Conservation (phyloP, 345 rosid species). For the Viola odorata region DNA sequence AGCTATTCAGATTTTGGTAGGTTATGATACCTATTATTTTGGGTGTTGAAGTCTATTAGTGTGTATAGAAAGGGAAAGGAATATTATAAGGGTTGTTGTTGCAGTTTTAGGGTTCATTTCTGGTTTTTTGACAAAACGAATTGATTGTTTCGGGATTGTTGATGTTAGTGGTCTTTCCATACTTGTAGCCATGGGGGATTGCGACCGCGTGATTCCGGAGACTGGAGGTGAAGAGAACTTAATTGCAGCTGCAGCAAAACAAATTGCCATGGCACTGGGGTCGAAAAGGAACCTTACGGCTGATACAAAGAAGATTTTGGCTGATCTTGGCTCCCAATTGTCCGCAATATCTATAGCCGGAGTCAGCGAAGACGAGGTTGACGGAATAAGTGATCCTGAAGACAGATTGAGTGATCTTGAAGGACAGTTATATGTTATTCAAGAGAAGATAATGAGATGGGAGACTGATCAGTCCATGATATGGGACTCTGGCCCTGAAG, state of each 20-base stretch:
- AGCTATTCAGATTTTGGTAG: background rate
- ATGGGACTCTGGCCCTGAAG: constrained; percentile 58
- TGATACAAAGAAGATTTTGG: constrained; percentile 52
- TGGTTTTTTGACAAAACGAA: background rate
- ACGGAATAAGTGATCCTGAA: constrained; percentile 26
- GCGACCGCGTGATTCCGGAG: constrained; percentile 19
- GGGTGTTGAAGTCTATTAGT: background rate
- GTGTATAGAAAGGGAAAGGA: background rate
- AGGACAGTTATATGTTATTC: constrained; percentile 40
- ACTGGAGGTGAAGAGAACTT: constrained; percentile 51
- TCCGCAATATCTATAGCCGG: constrained; percentile 35
- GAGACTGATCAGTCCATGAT: constrained; percentile 72
- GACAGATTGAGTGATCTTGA: constrained; percentile 38
- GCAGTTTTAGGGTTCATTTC: constrained; percentile 4
- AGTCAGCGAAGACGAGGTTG: constrained; percentile 21
- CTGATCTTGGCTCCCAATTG: constrained; percentile 51
- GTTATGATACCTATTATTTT: constrained; percentile 3
- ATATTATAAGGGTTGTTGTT: background rate
- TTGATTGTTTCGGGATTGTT: constrained; percentile 3
- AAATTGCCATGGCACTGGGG: constrained; percentile 46
- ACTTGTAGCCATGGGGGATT: constrained; percentile 44
- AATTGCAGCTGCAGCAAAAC: constrained; percentile 53
- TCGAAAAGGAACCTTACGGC: constrained; percentile 53
- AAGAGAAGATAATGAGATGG: constrained; percentile 61
- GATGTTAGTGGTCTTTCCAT: constrained; percentile 5